Conservation (phyloP, 331 rosid species). For the Prunus yedoensis region DNA sequence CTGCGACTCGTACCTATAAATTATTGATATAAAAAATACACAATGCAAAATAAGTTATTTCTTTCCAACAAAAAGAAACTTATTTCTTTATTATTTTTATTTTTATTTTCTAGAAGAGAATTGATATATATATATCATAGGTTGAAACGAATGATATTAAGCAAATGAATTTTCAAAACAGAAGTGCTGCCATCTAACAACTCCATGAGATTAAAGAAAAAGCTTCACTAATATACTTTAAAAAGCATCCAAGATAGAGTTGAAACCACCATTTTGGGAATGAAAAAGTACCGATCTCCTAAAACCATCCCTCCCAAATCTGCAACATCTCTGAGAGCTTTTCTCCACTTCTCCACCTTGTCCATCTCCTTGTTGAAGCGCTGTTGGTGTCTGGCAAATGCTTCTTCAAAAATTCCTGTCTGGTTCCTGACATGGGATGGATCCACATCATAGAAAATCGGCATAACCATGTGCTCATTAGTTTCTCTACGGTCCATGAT, state of each 20-base stretch:
- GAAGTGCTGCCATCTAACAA: background rate
- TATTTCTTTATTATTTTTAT: too few relatives aligned
- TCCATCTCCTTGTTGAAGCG: background rate
- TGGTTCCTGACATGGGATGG: conserved; percentile 3
- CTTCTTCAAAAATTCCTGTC: background rate
- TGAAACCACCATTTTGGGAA: background rate
- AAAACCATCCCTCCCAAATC: background rate
- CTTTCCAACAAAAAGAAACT: too few relatives aligned
- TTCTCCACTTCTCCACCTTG: conserved; percentile 9
- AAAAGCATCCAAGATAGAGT: too few relatives aligned
- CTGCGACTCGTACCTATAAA: background rate
- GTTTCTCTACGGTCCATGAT: background rate
- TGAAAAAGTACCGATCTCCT: background rate
- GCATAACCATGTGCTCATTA: background rate
- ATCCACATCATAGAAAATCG: background rate
- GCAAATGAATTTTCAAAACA: too few relatives aligned
- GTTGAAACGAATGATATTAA: too few relatives aligned
- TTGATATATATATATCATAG: too few relatives aligned
- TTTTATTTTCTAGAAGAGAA: too few relatives aligned
- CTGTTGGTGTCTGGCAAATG: background rate
- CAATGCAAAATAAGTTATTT: background rate
- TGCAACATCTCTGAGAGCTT: background rate
- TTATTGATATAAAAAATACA: too few relatives aligned
- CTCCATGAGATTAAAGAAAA: too few relatives aligned
- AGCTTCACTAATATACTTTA: too few relatives aligned